These are phyloP conservation scores for Rhododendron mucronatum DNA, from an alignment of 148 eudicot species.

Conservation along the genomic window DNA sequence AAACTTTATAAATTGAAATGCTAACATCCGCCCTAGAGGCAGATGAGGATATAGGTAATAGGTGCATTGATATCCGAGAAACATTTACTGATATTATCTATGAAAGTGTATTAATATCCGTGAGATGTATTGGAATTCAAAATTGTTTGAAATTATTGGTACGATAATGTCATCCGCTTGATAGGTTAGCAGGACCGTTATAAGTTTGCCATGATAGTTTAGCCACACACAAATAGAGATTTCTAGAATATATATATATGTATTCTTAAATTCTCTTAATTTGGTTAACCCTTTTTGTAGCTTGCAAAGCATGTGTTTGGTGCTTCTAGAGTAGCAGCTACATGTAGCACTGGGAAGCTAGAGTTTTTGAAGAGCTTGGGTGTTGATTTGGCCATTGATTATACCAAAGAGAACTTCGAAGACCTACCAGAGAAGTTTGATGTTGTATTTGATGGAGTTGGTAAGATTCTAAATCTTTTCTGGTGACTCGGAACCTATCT, in stretches of 20 bases:
- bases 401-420: conserved; percentile 82
- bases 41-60: too few species aligned
- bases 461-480: conserved; percentile 32
- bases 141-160: too few species aligned
- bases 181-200: too few species aligned
- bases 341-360: conserved; percentile 80
- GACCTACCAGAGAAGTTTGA: conserved; percentile 82
- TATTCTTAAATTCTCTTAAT: not conserved
- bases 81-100: too few species aligned
- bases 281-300: conserved; percentile 15
- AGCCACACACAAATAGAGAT: not conserved
- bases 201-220: too few species aligned
- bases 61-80: too few species aligned
- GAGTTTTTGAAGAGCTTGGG: conserved; percentile 82
- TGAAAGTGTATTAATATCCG: too few species aligned
- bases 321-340: conserved; percentile 90
- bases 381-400: conserved; percentile 79
- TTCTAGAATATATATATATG: not conserved
- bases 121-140: too few species aligned
- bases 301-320: conserved; percentile 89
- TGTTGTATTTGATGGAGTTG: conserved; percentile 86
- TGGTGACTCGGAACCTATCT: not conserved
- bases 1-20: too few species aligned
- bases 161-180: too few species aligned
- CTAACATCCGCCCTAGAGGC: too few species aligned